Evolutionary conservation across 140 eudicot genomes (phyloP).

Genomic region (Flaveria floridana): DNA sequence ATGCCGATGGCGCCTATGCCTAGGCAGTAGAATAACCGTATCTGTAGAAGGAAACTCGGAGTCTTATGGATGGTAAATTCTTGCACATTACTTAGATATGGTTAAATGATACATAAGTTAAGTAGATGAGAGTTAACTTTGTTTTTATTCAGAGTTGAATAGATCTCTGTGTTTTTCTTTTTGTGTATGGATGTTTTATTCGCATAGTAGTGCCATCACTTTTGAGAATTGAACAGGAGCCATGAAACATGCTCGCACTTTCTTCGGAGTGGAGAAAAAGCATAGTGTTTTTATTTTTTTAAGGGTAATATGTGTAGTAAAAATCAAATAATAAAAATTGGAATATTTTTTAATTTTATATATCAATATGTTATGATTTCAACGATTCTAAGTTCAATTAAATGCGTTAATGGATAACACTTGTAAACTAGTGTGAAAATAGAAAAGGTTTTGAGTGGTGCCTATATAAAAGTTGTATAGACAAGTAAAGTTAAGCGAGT

Average conservation of each 20-base stretch:
- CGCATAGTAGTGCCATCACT: slow-evolving; percentile 4
- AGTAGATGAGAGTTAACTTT: slow-evolving; percentile 28
- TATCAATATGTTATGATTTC: neutral
- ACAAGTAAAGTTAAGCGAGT: too few relatives aligned
- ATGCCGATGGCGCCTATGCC: slow-evolving; percentile 72
- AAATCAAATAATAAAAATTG: too few relatives aligned
- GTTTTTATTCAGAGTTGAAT: slow-evolving; percentile 26
- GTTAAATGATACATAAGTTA: slow-evolving; percentile 24
- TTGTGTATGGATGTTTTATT: slow-evolving; percentile 24
- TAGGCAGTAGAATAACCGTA: slow-evolving; percentile 44
- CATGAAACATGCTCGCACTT: neutral
- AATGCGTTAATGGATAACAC: too few relatives aligned
- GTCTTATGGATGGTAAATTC: slow-evolving; percentile 10
- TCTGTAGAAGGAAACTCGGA: slow-evolving; percentile 30
- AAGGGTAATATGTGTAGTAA: too few relatives aligned
- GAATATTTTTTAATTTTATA: too few relatives aligned
- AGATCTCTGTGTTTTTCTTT: slow-evolving; percentile 16
- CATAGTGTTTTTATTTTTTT: neutral
- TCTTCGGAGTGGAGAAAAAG: neutral
- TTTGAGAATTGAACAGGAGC: slow-evolving; percentile 3
- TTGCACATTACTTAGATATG: slow-evolving; percentile 44
- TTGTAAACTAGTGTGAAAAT: too few relatives aligned
- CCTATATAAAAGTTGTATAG: too few relatives aligned
- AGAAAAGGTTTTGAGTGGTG: too few relatives aligned
- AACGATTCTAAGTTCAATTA: too few relatives aligned